These are phyloP conservation scores for Plantago rigida DNA, from an alignment of 305 asterid species.

Conservation along the genomic window DNA sequence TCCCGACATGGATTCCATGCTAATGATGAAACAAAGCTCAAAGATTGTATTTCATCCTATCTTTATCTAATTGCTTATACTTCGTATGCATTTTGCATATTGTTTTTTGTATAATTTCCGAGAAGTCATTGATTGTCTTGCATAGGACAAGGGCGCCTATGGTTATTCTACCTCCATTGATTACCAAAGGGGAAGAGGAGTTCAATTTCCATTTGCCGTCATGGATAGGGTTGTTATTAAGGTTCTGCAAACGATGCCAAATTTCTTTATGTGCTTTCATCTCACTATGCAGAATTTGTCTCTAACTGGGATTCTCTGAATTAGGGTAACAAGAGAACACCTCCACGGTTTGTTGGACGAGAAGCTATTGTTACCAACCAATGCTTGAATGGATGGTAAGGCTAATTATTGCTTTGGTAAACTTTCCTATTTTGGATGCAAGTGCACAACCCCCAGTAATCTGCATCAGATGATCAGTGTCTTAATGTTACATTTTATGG, in stretches of 20 bases:
- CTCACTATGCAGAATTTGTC: constrained; percentile 21
- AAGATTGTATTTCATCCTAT: not conserved
- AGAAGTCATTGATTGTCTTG: constrained; percentile 13
- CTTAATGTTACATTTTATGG: not conserved
- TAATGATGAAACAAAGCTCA: not conserved
- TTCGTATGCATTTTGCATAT: not conserved
- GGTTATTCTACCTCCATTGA: constrained; percentile 47
- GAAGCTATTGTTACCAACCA: constrained; percentile 87
- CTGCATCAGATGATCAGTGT: not conserved
- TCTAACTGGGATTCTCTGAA: constrained; percentile 32
- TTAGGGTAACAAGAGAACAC: constrained; percentile 98
- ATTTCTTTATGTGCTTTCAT: constrained; percentile 22
- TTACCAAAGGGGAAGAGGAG: constrained; percentile 62
- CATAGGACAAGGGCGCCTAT: constrained; percentile 57
- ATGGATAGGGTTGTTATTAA: constrained; percentile 77
- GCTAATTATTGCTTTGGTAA: constrained; percentile 16
- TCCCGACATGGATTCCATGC: not conserved
- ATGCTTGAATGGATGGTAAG: constrained; percentile 94
- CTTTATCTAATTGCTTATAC: not conserved
- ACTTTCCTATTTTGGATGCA: not conserved
- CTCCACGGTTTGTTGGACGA: constrained; percentile 83
- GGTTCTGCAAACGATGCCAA: constrained; percentile 38
- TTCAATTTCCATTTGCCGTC: constrained; percentile 77
- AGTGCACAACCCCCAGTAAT: not conserved
- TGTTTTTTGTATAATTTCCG: constrained; percentile 7